phyloP scores from a whole-genome alignment of 1,284 basidiomycete species.

The Papiliotrema laurentii region DNA sequence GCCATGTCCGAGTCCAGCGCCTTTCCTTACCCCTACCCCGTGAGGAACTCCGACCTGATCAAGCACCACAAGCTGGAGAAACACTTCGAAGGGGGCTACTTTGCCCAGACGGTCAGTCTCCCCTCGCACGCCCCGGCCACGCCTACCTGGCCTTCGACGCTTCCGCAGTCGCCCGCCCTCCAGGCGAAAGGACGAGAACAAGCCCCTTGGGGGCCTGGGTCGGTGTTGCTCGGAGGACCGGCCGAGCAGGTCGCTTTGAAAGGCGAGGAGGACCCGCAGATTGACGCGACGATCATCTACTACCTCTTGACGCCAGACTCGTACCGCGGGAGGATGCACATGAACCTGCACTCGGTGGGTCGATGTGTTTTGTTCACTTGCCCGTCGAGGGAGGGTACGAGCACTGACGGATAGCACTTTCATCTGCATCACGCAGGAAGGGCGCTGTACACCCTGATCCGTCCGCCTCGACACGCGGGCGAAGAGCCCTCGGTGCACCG shows the following conservation, averaged over 20 bases:
- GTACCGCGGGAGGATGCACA: conserved; percentile 37
- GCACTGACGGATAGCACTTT: conserved; percentile 15
- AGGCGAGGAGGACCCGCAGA: conserved; percentile 6
- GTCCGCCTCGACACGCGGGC: conserved; percentile 11
- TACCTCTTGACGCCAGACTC: conserved; percentile 37
- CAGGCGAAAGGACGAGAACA: conserved; percentile 11
- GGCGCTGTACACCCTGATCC: conserved; percentile 41
- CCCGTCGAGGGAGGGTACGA: background rate
- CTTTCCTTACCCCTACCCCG: conserved; percentile 17
- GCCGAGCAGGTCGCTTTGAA: background rate
- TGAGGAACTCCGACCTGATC: conserved; percentile 24
- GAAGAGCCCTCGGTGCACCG: conserved; percentile 26
- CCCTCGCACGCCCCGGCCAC: conserved; percentile 8
- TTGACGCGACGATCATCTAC: conserved; percentile 35
- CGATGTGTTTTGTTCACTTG: too few species aligned
- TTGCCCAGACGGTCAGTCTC: conserved; percentile 24
- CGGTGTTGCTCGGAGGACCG: conserved; percentile 9
- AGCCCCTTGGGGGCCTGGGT: conserved; percentile 12
- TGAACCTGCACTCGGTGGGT: conserved; percentile 38
- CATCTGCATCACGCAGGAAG: conserved; percentile 40
- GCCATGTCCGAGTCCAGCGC: background rate
- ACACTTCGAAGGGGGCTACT: conserved; percentile 41
- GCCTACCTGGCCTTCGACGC: background rate
- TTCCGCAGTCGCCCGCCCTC: conserved; percentile 3
- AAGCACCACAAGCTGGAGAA: conserved; percentile 22